phyloP scores from a whole-genome alignment of 2,329 filamentous ascomycete genomes.

The Fonsecaea pedrosoi region DNA sequence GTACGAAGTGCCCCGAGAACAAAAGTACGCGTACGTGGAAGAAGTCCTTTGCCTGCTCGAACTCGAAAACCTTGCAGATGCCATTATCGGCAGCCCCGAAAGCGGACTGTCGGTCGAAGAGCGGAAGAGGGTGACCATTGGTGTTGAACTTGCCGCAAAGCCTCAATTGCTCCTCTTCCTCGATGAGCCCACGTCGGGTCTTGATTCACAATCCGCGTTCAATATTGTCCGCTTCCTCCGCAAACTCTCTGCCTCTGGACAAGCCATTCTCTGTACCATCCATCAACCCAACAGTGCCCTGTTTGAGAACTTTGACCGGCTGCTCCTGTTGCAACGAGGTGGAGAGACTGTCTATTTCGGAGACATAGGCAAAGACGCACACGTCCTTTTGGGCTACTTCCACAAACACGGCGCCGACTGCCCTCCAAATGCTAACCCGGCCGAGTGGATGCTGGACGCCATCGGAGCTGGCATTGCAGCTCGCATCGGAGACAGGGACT shows the following conservation, averaged over 20 bases:
- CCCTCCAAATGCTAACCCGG: slow-evolving; percentile 60
- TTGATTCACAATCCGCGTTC: slow-evolving; percentile 73
- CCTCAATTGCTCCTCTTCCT: slow-evolving; percentile 66
- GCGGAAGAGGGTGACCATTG: slow-evolving; percentile 62
- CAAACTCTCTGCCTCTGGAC: slow-evolving; percentile 72
- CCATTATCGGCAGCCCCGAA: slow-evolving; percentile 67
- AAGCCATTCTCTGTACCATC: slow-evolving; percentile 89
- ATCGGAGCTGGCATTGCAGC: slow-evolving; percentile 77
- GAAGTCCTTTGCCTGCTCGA: slow-evolving; percentile 70
- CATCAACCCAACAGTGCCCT: slow-evolving; percentile 86
- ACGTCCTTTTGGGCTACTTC: slow-evolving; percentile 69
- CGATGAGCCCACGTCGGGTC: slow-evolving; percentile 68
- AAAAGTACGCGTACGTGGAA: slow-evolving; percentile 71
- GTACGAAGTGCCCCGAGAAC: slow-evolving; percentile 61
- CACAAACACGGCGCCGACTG: slow-evolving; percentile 62
- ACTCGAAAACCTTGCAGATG: slow-evolving; percentile 70
- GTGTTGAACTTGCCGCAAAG: slow-evolving; percentile 67
- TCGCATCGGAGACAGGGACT: slow-evolving; percentile 76
- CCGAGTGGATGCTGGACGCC: slow-evolving; percentile 60
- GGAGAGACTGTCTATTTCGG: slow-evolving; percentile 87
- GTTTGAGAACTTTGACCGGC: slow-evolving; percentile 86
- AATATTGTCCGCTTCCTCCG: slow-evolving; percentile 68
- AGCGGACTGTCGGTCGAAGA: slow-evolving; percentile 64
- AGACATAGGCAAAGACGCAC: slow-evolving; percentile 77
- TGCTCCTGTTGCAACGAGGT: slow-evolving; percentile 78